Evolutionary conservation across 1,284 basidiomycete genomes (phyloP).

Genomic region (Ceratobasidium sp.): DNA sequence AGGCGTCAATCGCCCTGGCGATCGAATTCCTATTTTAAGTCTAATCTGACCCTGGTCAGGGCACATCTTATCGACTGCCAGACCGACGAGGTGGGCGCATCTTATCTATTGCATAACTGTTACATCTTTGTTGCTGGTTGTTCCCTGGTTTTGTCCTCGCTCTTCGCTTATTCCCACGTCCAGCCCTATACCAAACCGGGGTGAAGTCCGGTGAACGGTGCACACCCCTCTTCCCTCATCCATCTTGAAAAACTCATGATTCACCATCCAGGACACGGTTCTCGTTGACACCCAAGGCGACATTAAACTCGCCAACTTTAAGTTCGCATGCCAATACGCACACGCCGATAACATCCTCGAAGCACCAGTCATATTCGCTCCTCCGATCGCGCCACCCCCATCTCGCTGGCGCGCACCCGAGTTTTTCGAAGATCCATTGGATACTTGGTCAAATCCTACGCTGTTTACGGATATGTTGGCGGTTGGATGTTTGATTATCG

Average conservation of each 20-base stretch:
- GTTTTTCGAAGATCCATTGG: not conserved
- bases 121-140: too few relatives aligned
- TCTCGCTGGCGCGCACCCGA: conserved; percentile 38
- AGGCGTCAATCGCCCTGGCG: too few relatives aligned
- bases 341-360: conserved; percentile 3
- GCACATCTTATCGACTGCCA: too few relatives aligned
- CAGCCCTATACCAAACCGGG: too few relatives aligned
- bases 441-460: conserved; percentile 18
- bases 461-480: conserved; percentile 28
- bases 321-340: conserved; percentile 36
- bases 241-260: not conserved
- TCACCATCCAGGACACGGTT: not conserved
- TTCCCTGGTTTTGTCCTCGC: too few relatives aligned
- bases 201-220: too few relatives aligned
- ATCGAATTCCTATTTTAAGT: too few relatives aligned
- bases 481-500: conserved; percentile 9
- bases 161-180: too few relatives aligned
- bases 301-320: conserved; percentile 17
- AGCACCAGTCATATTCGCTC: conserved; percentile 22
- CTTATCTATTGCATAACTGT: too few relatives aligned
- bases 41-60: too few relatives aligned
- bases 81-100: too few relatives aligned
- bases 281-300: not conserved
- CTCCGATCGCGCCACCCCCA: conserved; percentile 8
- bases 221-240: too few relatives aligned